Evolutionary conservation across 352 stramenopile species (phyloP).

Genomic region (Phytophthora capsici): DNA sequence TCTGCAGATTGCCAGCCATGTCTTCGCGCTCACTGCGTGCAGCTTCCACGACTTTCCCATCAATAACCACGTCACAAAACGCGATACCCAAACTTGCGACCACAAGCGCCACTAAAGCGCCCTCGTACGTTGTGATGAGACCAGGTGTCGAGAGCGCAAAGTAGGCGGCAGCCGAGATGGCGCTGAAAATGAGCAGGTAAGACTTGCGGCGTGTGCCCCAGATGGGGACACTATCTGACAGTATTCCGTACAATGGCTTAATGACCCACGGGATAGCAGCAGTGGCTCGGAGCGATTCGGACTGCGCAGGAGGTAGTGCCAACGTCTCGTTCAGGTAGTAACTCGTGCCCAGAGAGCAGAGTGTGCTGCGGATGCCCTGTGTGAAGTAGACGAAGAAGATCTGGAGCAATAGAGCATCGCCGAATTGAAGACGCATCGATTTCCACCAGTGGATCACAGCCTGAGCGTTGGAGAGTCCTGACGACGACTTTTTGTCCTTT

Average conservation of each 20-base stretch:
- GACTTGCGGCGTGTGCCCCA: conserved; percentile 80
- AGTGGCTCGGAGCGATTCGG: conserved; percentile 68
- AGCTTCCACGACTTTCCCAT: conserved; percentile 79
- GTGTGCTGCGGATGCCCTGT: conserved; percentile 74
- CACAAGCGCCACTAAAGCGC: conserved; percentile 63
- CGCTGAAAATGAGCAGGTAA: conserved; percentile 79
- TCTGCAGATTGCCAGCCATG: conserved; percentile 81
- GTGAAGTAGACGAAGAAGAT: conserved; percentile 90
- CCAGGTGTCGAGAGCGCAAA: conserved; percentile 64
- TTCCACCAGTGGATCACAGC: conserved; percentile 63
- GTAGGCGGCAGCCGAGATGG: conserved; percentile 62
- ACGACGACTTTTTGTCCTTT: conserved; percentile 17
- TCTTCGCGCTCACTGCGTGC: conserved; percentile 73
- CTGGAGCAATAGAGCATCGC: conserved; percentile 70
- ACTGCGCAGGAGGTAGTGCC: conserved; percentile 66
- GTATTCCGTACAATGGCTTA: conserved; percentile 80
- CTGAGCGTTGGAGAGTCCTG: conserved; percentile 37
- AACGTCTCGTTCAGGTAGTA: conserved; percentile 85
- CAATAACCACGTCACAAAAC: conserved; percentile 85
- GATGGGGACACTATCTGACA: conserved; percentile 80
- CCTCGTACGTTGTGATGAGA: conserved; percentile 60
- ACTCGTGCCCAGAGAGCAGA: conserved; percentile 79
- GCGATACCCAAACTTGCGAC: conserved; percentile 81
- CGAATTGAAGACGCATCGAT: conserved; percentile 70
- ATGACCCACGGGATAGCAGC: conserved; percentile 84